A percentile compares a stretch with the other conserved stretches of the same genome.
Evolutionary conservation across 305 asterid species (phyloP).

Genomic region (Withania somnifera): DNA sequence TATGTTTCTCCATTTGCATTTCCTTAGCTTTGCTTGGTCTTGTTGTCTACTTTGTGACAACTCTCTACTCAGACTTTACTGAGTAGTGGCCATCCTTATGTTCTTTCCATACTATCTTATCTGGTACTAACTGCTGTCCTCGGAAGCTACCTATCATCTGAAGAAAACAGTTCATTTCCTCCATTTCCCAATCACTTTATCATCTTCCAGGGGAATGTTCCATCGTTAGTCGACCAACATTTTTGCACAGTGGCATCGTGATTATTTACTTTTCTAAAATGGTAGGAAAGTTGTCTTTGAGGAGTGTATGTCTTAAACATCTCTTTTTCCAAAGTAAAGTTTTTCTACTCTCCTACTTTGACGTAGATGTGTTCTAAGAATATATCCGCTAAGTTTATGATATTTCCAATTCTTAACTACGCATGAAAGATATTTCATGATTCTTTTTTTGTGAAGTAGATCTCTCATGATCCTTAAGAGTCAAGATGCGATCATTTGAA

Average conservation of each 20-base stretch:
- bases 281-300: neutral
- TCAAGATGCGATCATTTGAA: too few relatives aligned
- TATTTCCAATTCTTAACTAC: neutral
- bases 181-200: neutral
- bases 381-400: neutral
- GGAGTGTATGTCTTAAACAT: neutral
- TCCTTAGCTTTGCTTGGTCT: neutral
- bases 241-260: neutral
- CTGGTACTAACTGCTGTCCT: neutral
- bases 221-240: too few relatives aligned
- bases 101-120: neutral
- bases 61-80: too few relatives aligned
- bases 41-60: neutral
- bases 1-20: neutral
- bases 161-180: neutral
- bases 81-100: neutral
- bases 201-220: too few relatives aligned
- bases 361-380: neutral
- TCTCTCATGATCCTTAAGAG: neutral
- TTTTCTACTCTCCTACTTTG: neutral
- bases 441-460: neutral
- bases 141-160: neutral
- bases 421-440: neutral
- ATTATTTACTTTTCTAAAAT: neutral
- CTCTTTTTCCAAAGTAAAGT: neutral